Evolutionary conservation across 2,329 filamentous ascomycete genomes (phyloP).

Genomic region (Ophioceras dolichostomum): DNA sequence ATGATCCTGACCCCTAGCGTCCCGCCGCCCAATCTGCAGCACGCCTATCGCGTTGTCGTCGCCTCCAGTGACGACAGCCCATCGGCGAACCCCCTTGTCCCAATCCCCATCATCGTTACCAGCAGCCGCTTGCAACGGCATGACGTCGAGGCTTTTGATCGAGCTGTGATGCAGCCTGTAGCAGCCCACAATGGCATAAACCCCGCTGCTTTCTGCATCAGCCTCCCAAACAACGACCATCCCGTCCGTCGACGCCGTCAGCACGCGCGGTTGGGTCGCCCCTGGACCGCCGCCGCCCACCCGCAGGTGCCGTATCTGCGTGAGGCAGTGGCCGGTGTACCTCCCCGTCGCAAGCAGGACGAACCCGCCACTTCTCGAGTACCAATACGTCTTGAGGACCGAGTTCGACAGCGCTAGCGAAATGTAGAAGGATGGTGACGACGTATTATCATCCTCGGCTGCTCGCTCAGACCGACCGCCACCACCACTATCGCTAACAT

Average conservation of each 20-base stretch:
- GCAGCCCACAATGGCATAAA: constrained; percentile 16
- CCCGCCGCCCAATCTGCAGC: constrained; percentile 24
- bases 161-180: constrained; percentile 63
- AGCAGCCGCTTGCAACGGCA: constrained; percentile 1
- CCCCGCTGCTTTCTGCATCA: too few species aligned
- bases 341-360: constrained; percentile 35
- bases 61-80: constrained; percentile 60
- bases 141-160: constrained; percentile 53
- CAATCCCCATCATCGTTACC: too few species aligned
- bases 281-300: constrained; percentile 9
- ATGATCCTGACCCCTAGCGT: background rate
- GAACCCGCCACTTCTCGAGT: constrained; percentile 29
- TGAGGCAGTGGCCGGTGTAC: constrained; percentile 67
- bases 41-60: constrained; percentile 76
- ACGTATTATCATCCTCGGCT: constrained; percentile 2
- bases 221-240: constrained; percentile 49
- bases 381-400: constrained; percentile 49
- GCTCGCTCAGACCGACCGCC: too few species aligned
- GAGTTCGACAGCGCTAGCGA: constrained; percentile 79
- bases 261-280: constrained; percentile 24
- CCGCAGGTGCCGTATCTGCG: constrained; percentile 41
- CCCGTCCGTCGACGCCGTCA: constrained; percentile 76
- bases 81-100: constrained; percentile 12
- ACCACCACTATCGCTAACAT: constrained; percentile 28
- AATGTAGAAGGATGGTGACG: constrained; percentile 44